Base-by-base conservation (phyloP, 768 basidiomycete species). In the Collybiopsis confluens region DNA sequence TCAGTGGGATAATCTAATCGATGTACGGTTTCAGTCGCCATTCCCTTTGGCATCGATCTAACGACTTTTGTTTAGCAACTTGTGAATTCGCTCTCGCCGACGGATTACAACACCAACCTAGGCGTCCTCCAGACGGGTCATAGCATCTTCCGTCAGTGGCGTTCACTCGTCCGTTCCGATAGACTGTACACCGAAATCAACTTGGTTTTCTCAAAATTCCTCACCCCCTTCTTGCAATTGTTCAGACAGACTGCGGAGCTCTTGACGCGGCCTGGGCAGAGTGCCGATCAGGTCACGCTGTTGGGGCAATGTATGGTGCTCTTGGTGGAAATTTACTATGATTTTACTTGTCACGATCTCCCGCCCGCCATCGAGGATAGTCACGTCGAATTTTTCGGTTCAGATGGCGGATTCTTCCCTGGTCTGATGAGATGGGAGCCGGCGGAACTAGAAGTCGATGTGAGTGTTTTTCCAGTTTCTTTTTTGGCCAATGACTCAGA, bases 81-180 rank as follows among this genome's bases (percentile, higher is more conserved):
- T 42, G 90, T 96, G 18, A 66, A 70, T 18, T 92, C 90, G 33
- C 79, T 98, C 13, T 92, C 92, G 2, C 72, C 75, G 3, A 80
- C 86, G 2, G 85, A 96, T 61, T 95, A 92, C 64, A 84, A 85
- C 55, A 68, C 90, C 58, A 98, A 97, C 67, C 75, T 95, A 21
- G 91, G 90, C 45, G 90, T 99, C 8, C 78, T 99, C 41, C 83
- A 97, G 64, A 94, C 94, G 0, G 94, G 94, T 0, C 97, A 98
- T 67, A 95, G 92, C 36, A 98, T 99, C 62, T 98, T 98, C 73
- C 81, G 77, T 40, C 88, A 86, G 44, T 99, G 96, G 96, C 83
- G 96, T 41, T 85, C 92, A 1, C 89, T 88, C 61, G 89, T 93
- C 58, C 84, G 93, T 54, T 88, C 90, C 11, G 88, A 99, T 69